Evolutionary conservation across 352 stramenopile genomes (phyloP), one percentile per base, ranked within the genome.

Genomic region (Phytophthora megakarya): DNA sequence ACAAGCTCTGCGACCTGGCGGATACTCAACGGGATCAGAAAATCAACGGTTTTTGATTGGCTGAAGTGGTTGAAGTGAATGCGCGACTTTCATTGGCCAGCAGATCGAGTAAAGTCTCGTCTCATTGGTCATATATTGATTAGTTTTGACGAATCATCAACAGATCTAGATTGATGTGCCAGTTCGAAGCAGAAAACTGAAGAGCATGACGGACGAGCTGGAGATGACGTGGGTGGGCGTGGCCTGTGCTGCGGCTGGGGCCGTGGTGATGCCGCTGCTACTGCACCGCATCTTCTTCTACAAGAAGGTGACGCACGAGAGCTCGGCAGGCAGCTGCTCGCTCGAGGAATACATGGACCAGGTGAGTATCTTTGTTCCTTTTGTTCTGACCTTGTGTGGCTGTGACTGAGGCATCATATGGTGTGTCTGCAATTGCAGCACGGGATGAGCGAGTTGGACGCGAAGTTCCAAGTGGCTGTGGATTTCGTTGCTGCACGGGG

Each of bases 391-490:
- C 33, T 59, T 16, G 12, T 22, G 6, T 50, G 37, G 35, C 5
- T 26, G 12, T 38, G 21, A 58, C 23, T 56, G 16, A 56, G 2
- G 37, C 35, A 47, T 55, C 50, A 37, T 60, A 40, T 65, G 48
- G 58, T 33, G 18, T 43, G 18, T 26, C 18, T 35, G 38, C 37
- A 35, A 37, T 35, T 48, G 10, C 40, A 88, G 80, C 76, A 89
- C 61, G 79, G 76, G 0, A 83, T 89, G 71, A 81, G 45, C 45
- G 77, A 91, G 38, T 28, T 70, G 19, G 81, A 91, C 50, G 81
- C 79, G 21, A 85, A 80, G 44, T 91, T 91, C 42, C 79, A 91
- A 70, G 80, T 91, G 23, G 79, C 79, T 0, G 80, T 91, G 39
- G 81, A 91, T 45, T 91, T 87, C 56, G 64, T 91, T 18, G 77